Evolutionary conservation across 2,329 filamentous ascomycete species (phyloP).

Genomic region (Colletotrichum zoysiae): DNA sequence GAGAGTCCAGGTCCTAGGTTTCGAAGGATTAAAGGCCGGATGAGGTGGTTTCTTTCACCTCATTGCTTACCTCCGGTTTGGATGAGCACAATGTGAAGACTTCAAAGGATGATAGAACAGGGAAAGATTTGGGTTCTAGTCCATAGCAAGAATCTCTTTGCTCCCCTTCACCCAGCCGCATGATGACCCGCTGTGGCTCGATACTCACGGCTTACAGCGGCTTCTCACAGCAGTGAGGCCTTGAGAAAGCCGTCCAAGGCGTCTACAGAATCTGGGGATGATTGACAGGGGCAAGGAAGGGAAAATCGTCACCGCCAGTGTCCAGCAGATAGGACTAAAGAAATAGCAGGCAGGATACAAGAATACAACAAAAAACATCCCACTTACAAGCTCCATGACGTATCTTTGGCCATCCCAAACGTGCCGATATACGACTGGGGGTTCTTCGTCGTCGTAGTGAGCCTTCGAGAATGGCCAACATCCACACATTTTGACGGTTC

Average conservation of each 20-base stretch:
- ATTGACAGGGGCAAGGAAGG: neutral
- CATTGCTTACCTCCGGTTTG: neutral
- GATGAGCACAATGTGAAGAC: neutral
- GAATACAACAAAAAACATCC: neutral
- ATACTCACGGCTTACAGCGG: neutral
- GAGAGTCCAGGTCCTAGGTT: neutral
- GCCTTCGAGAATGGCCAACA: slow-evolving; percentile 64
- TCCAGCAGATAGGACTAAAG: neutral
- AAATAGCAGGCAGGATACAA: neutral
- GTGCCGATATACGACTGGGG: slow-evolving; percentile 51
- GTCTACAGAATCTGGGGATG: neutral
- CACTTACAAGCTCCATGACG: slow-evolving; percentile 56
- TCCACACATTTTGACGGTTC: slow-evolving; percentile 60
- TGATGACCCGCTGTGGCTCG: neutral
- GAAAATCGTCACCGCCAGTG: neutral
- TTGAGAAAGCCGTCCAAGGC: neutral
- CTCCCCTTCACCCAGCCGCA: slow-evolving; percentile 18
- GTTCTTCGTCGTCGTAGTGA: slow-evolving; percentile 60
- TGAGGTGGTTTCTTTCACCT: slow-evolving; percentile 2
- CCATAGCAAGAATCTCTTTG: neutral
- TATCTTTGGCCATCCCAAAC: slow-evolving; percentile 56
- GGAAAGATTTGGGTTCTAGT: neutral
- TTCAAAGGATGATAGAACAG: neutral
- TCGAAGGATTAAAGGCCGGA: neutral
- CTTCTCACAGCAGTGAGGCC: neutral